Evolutionary conservation across 108 stramenopile species (phyloP), one percentile per base, ranked within the genome.

Genomic region (Cyclotella sp.): DNA sequence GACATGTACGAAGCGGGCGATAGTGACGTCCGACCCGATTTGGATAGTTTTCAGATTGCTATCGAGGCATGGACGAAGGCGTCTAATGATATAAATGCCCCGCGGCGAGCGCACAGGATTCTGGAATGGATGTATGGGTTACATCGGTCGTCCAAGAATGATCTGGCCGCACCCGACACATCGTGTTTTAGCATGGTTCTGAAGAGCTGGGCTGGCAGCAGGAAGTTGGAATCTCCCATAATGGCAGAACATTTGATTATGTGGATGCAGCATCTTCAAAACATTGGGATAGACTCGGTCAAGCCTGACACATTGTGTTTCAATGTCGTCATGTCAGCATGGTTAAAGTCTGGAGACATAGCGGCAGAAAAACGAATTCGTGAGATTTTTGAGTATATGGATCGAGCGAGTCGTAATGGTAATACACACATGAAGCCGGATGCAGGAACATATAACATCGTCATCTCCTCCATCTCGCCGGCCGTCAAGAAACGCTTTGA

Each of bases 71-170:
- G 78, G 85, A 58, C 83, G 71, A 49, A 77, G 78, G 47, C 87
- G 78, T 58, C 78, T 63, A 57, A 83, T 42, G 79, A 76, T 21
- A 27, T 39, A 0, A 63, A 83, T 28, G 73, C 79, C 9, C 54
- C 80, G 26, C 42, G 58, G 11, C 70, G 81, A 16, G 84, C 79
- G 15, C 81, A 77, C 14, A 28, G 63, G 47, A 76, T 83, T 22
- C 61, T 95, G 68, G 88, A 91, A 27, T 90, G 90, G 88, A 95
- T 92, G 91, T 77, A 67, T 16, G 49, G 75, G 16, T 28, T 91
- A 9, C 83, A 86, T 72, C 34, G 77, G n/a, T 43, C 58, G 11
- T 75, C 69, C 16, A 65, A 70, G 39, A 92, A 92, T 65, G 82
- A 84, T 14, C 39, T 71, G 16, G 89, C 86, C 0, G 45, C 55